Evolutionary conservation across 1,139 yeast species (phyloP).

Genomic region (Yamadazyma sp.): DNA sequence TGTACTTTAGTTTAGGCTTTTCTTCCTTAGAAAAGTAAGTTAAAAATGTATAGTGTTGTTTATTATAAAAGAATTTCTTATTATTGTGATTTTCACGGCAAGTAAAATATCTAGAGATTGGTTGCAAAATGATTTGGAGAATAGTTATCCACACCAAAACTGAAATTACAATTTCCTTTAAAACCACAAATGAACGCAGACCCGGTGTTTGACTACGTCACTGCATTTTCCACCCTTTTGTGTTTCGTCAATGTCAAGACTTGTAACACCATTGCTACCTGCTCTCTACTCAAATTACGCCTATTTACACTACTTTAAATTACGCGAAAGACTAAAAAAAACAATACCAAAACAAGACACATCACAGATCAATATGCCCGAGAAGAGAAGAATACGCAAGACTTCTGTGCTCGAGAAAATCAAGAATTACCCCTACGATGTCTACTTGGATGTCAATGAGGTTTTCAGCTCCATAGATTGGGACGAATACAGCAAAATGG

Average conservation of each 20-base stretch:
- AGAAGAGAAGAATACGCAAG: conserved; percentile 21
- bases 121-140: background rate
- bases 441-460: conserved; percentile 54
- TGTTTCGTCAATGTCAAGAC: too few species aligned
- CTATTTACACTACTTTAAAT: background rate
- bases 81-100: background rate
- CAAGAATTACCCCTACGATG: conserved; percentile 57
- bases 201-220: too few species aligned
- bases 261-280: too few species aligned
- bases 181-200: too few species aligned
- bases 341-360: background rate
- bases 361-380: conserved; percentile 6
- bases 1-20: conserved; percentile 1
- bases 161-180: too few species aligned
- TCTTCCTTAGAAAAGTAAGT: too few species aligned
- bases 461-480: conserved; percentile 57
- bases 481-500: conserved; percentile 57
- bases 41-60: conserved; percentile 1
- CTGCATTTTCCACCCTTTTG: too few species aligned
- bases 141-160: too few species aligned
- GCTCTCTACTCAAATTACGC: background rate
- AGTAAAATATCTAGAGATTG: too few species aligned
- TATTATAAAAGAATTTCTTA: background rate
- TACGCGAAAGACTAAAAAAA: conserved; percentile 1
- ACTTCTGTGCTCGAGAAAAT: conserved; percentile 40